A percentile compares a stretch with the other conserved stretches of the same genome.
Conservation (phyloP, 306 rosid species). For the Glycyrrhiza uralensis region DNA sequence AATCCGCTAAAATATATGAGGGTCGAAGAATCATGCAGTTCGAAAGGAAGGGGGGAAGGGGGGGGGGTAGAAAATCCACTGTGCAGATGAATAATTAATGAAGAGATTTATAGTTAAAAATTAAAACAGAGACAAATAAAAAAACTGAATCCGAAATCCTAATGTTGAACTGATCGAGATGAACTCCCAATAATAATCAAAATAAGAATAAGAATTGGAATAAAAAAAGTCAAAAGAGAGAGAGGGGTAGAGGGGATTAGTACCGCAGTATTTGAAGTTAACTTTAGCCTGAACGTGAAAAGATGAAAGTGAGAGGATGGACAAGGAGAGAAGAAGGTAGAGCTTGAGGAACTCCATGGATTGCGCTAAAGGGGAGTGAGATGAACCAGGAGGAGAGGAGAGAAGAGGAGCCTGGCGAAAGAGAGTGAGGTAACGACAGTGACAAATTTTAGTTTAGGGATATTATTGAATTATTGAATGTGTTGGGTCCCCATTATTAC, state of each 20-base stretch:
- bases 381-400: not conserved
- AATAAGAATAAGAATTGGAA: not conserved
- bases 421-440: not conserved
- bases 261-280: slow-evolving; percentile 63
- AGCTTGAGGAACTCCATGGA: slow-evolving; percentile 45
- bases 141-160: not conserved
- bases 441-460: not conserved
- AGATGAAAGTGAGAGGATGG: slow-evolving; percentile 33
- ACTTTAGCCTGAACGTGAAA: slow-evolving; percentile 43
- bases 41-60: too few relatives aligned
- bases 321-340: slow-evolving; percentile 37
- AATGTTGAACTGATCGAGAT: not conserved
- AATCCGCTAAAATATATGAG: not conserved
- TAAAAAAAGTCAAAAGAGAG: not conserved
- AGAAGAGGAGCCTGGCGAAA: not conserved
- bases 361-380: not conserved
- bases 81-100: not conserved
- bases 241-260: slow-evolving; percentile 5
- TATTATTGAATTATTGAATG: not conserved
- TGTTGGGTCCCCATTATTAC: too few relatives aligned
- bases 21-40: not conserved
- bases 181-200: not conserved
- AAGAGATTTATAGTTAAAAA: not conserved
- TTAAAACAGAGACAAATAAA: not conserved
- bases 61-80: not conserved